Evolutionary conservation across 371 early-diverging fungal species (phyloP).

Genomic region (Mucor lusitanicus): DNA sequence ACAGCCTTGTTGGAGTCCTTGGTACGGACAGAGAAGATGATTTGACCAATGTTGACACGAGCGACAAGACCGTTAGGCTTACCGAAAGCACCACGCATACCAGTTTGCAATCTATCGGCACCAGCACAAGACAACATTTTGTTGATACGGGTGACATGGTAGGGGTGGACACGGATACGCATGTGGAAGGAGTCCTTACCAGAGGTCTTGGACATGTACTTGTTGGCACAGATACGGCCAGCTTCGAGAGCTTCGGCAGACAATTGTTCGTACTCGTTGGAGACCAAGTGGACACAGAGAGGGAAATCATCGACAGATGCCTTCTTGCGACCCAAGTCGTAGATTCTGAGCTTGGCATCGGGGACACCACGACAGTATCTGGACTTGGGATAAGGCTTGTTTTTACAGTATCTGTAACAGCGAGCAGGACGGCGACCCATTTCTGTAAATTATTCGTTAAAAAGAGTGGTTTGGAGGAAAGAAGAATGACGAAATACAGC

Average conservation of each 20-base stretch:
- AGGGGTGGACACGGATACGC: constrained; percentile 99
- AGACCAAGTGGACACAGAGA: constrained; percentile 94
- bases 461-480: not conserved
- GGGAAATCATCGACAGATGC: constrained; percentile 99
- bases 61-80: constrained; percentile 99
- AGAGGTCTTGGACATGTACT: constrained; percentile 98
- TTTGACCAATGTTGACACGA: constrained; percentile 99
- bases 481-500: not conserved
- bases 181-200: constrained; percentile 99
- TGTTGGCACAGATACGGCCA: constrained; percentile 99
- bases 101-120: constrained; percentile 99
- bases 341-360: constrained; percentile 98
- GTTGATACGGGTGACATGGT: too few species aligned
- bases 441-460: not conserved
- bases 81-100: constrained; percentile 99
- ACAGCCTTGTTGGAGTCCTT: constrained; percentile 95
- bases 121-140: constrained; percentile 99
- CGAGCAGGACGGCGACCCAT: constrained; percentile 98
- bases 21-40: constrained; percentile 98
- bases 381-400: constrained; percentile 99
- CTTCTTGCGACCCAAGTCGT: constrained; percentile 99
- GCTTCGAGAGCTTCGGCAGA: constrained; percentile 99
- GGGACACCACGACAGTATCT: constrained; percentile 99
- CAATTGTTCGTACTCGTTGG: constrained; percentile 99
- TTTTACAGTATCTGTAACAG: constrained; percentile 99